These are phyloP conservation scores for Erigeron canadensis DNA, from an alignment of 129 eudicot genomes.

Conservation along the genomic window DNA sequence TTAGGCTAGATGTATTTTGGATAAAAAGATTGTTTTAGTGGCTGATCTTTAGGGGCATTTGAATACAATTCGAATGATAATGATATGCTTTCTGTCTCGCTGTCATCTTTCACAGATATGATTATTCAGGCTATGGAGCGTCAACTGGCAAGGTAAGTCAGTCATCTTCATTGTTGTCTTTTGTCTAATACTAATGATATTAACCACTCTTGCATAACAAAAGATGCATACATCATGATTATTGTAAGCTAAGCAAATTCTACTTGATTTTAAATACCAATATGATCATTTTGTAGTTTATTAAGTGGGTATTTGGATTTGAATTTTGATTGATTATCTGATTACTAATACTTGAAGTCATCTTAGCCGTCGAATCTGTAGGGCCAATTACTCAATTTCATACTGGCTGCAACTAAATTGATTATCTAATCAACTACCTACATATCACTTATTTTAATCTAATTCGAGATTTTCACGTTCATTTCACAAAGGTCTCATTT, in stretches of 20 bases:
- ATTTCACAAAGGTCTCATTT: neutral
- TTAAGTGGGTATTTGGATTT: neutral
- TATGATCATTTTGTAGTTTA: neutral
- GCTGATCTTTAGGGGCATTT: neutral
- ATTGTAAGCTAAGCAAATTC: neutral
- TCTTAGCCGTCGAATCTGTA: neutral
- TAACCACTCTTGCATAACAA: neutral
- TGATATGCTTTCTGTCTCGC: conserved; percentile 4
- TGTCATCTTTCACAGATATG: conserved; percentile 57
- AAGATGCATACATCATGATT: neutral
- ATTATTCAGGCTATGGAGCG: conserved; percentile 92
- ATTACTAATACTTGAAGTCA: neutral
- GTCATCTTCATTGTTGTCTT: conserved; percentile 6
- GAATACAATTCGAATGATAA: conserved; percentile 10
- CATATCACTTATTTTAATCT: neutral
- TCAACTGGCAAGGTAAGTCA: conserved; percentile 82
- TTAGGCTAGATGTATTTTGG: neutral
- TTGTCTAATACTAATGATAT: neutral
- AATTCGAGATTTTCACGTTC: neutral
- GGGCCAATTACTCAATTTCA: neutral
- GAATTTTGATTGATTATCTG: neutral
- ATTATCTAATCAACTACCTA: neutral
- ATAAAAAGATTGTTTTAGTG: conserved; percentile 5
- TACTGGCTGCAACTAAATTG: neutral
- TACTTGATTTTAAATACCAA: neutral